Evolutionary conservation across 2,329 filamentous ascomycete genomes (phyloP).

Genomic region (Verruconis gallopava): DNA sequence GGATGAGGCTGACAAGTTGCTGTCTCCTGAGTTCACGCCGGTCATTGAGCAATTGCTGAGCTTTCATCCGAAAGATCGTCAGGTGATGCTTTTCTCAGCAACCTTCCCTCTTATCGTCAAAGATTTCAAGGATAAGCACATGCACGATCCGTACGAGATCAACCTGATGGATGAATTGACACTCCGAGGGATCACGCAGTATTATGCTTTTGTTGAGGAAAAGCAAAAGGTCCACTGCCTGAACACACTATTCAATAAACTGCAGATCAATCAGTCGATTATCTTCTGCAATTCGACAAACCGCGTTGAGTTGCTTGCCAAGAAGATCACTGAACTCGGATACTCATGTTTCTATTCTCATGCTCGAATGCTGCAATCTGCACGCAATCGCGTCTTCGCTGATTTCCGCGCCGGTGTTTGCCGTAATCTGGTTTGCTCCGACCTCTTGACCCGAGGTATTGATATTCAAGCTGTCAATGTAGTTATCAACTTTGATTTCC

Average conservation of each 20-base stretch:
- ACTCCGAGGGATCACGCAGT: conserved; percentile 93
- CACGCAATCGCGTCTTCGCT: conserved; percentile 96
- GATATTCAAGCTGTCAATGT: conserved; percentile 99
- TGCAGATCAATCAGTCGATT: conserved; percentile 99
- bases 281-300: conserved; percentile 99
- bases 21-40: conserved; percentile 92
- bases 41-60: conserved; percentile 92
- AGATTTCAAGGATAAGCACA: conserved; percentile 96
- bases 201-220: conserved; percentile 98
- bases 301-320: conserved; percentile 89
- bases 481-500: conserved; percentile 99
- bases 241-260: conserved; percentile 96
- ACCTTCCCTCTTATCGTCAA: conserved; percentile 97
- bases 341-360: conserved; percentile 99
- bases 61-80: conserved; percentile 92
- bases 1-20: conserved; percentile 97
- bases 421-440: conserved; percentile 95
- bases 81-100: conserved; percentile 98
- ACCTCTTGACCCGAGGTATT: conserved; percentile 94
- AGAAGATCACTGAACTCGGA: conserved; percentile 97
- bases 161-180: conserved; percentile 99
- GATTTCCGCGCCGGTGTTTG: conserved; percentile 97
- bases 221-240: conserved; percentile 98
- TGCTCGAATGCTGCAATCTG: conserved; percentile 92
- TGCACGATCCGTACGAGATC: conserved; percentile 93